A percentile compares a stretch with the other conserved stretches of the same genome.
phyloP scores from a whole-genome alignment of 768 basidiomycete species.

The Dacryopinax spathularia region DNA sequence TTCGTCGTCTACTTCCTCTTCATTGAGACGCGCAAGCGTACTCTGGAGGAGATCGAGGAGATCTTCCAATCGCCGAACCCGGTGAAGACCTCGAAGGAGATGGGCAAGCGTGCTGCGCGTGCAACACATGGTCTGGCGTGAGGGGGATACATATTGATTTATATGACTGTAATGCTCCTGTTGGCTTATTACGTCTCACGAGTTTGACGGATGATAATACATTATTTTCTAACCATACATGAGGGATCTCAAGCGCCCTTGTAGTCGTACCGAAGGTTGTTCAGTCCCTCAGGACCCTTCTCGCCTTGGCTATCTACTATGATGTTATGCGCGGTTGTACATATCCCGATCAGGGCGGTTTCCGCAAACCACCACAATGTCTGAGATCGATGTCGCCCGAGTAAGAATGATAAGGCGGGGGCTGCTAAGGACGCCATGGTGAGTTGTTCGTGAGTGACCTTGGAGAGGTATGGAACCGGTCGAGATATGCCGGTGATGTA shows the following conservation, averaged over 20 bases:
- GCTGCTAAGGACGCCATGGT: neutral
- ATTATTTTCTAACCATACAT: neutral
- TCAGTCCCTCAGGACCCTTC: neutral
- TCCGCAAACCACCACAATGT: neutral
- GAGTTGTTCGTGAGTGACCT: neutral
- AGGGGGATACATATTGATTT: neutral
- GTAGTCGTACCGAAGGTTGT: neutral
- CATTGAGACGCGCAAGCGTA: constrained; percentile 2
- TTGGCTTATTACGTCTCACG: neutral
- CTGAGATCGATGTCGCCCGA: neutral
- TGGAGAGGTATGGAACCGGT: neutral
- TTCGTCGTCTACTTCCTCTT: constrained; percentile 17
- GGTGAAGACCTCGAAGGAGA: neutral
- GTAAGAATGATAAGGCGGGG: neutral
- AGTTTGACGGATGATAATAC: neutral
- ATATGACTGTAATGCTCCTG: neutral
- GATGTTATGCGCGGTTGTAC: neutral
- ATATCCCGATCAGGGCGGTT: neutral
- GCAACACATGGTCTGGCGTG: neutral
- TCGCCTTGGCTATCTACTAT: neutral
- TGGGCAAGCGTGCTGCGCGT: neutral
- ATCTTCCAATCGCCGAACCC: neutral
- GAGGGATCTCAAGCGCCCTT: neutral
- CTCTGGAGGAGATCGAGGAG: neutral
- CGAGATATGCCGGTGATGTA: neutral